Percentiles rank a stretch among this genome's conserved stretches.
These are phyloP conservation scores for Paraphoma chrysanthemicola DNA, from an alignment of 2,329 filamentous ascomycete genomes.

Conservation along the genomic window DNA sequence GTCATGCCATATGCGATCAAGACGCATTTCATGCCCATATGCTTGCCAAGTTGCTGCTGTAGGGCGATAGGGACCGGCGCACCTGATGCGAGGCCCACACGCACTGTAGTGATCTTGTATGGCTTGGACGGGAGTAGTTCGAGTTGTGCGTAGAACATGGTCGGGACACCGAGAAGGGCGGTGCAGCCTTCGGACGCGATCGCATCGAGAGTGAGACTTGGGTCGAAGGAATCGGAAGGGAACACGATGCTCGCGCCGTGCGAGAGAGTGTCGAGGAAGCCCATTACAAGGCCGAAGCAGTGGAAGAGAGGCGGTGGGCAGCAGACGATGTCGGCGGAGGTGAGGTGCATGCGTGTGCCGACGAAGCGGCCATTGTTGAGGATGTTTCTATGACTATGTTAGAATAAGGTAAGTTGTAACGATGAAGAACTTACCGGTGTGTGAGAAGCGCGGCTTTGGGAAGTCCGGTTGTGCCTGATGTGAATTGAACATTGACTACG, in stretches of 20 bases:
- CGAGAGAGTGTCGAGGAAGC: constrained; percentile 72
- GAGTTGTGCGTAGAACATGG: constrained; percentile 63
- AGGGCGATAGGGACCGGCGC: background rate
- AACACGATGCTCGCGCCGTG: constrained; percentile 78
- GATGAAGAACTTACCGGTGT: constrained; percentile 26
- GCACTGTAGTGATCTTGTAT: background rate
- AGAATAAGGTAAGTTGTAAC: background rate
- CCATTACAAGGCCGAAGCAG: constrained; percentile 74
- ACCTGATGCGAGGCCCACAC: background rate
- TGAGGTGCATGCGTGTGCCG: constrained; percentile 74
- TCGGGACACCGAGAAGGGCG: constrained; percentile 77
- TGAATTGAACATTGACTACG: constrained; percentile 38
- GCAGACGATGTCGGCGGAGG: constrained; percentile 70
- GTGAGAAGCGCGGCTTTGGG: constrained; percentile 40
- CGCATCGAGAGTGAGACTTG: constrained; percentile 67
- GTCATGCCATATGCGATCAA: constrained; percentile 71
- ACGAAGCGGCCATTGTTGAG: constrained; percentile 40
- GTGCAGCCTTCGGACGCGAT: constrained; percentile 62
- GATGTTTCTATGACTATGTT: constrained; percentile 26
- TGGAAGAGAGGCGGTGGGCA: constrained; percentile 84
- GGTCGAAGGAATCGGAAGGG: constrained; percentile 73
- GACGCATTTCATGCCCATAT: background rate
- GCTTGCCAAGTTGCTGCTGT: background rate
- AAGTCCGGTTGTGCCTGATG: constrained; percentile 36
- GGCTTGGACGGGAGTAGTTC: background rate